Conservation (phyloP, 2,329 filamentous ascomycete species). For the Emergomyces orientalis region DNA sequence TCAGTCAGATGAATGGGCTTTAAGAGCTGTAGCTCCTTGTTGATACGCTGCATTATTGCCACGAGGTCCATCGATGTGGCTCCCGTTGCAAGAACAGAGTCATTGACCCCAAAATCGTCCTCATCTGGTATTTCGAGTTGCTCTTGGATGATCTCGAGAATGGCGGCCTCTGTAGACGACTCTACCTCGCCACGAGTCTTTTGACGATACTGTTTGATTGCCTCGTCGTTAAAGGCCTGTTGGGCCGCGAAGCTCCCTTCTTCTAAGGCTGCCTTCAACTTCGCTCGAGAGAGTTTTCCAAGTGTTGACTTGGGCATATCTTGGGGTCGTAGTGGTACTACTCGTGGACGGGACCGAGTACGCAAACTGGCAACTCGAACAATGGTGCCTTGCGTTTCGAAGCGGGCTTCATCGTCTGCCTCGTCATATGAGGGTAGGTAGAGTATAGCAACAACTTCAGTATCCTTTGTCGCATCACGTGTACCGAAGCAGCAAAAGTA, state of each 20-base stretch:
- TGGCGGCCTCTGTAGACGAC: conserved; percentile 14
- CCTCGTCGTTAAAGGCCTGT: conserved; percentile 12
- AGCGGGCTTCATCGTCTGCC: conserved; percentile 19
- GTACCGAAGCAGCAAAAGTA: conserved; percentile 32
- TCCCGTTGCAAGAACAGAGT: conserved; percentile 27
- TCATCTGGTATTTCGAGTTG: conserved; percentile 17
- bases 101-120: conserved; percentile 12
- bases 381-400: conserved; percentile 19
- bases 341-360: conserved; percentile 19
- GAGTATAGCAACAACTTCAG: conserved; percentile 31
- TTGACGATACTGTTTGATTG: conserved; percentile 13
- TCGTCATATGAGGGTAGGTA: conserved; percentile 25
- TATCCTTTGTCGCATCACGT: conserved; percentile 20
- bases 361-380: conserved; percentile 16
- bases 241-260: conserved; percentile 20
- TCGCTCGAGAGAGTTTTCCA: conserved; percentile 34
- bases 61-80: conserved; percentile 33
- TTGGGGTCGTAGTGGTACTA: conserved; percentile 21
- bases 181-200: background rate
- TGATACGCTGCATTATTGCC: conserved; percentile 21
- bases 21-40: conserved; percentile 17
- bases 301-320: conserved; percentile 29
- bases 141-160: conserved; percentile 32
- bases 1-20: conserved; percentile 28
- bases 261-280: conserved; percentile 25